phyloP scores from a whole-genome alignment of 2,329 filamentous ascomycete genomes.

The Clonostachys rhizophaga region DNA sequence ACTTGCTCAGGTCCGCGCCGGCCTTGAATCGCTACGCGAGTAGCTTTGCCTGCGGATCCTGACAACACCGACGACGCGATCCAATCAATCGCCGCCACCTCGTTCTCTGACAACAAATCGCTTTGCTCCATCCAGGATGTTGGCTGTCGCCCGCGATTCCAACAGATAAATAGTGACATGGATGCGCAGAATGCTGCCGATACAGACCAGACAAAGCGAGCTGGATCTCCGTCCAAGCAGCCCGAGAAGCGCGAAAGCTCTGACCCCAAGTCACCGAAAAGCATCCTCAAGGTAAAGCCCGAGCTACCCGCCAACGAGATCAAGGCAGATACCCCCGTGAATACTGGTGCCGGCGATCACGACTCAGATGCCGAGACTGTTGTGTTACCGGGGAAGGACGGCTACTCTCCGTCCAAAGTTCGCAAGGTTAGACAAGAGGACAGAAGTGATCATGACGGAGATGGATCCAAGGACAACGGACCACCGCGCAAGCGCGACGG shows the following conservation, averaged over 20 bases:
- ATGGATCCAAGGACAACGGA: constrained; percentile 4
- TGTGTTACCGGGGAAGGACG: constrained; percentile 61
- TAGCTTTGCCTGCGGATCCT: too few species aligned
- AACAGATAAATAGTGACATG: constrained; percentile 57
- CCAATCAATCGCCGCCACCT: background rate
- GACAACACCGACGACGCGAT: too few species aligned
- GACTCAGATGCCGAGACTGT: constrained; percentile 72
- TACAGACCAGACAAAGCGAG: constrained; percentile 55
- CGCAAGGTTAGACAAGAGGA: constrained; percentile 64
- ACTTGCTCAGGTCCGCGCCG: too few species aligned
- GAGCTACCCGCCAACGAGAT: constrained; percentile 1
- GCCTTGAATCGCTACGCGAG: too few species aligned
- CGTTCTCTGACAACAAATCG: constrained; percentile 2
- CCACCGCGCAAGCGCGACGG: background rate
- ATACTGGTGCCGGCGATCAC: constrained; percentile 43
- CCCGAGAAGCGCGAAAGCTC: constrained; percentile 19
- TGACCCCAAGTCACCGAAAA: constrained; percentile 10
- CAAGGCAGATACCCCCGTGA: constrained; percentile 3
- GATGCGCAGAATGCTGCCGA: constrained; percentile 65
- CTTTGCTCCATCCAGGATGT: constrained; percentile 45
- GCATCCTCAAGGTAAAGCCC: background rate
- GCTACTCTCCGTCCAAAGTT: constrained; percentile 57
- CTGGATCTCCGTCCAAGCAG: constrained; percentile 46
- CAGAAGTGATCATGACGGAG: constrained; percentile 50
- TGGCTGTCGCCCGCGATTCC: constrained; percentile 44